A percentile compares a stretch with the other conserved stretches of the same genome.
Evolutionary conservation across 2,329 filamentous ascomycete species (phyloP).

Genomic region (Lasiodiplodia theobromae): DNA sequence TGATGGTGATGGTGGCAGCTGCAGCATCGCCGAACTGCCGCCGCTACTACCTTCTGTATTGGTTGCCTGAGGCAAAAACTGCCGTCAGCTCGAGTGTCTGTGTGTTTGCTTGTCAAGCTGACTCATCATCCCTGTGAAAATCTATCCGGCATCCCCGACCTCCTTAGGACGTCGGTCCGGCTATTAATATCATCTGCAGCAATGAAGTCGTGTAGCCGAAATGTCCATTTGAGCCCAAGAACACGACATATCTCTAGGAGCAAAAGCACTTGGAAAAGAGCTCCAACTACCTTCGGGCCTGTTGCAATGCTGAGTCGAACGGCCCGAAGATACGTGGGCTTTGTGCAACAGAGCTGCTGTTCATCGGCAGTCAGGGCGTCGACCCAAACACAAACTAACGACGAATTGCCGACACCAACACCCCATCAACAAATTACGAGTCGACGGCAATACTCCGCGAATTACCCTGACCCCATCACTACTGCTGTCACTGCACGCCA

Average conservation of each 20-base stretch:
- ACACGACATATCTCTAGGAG: too few relatives aligned
- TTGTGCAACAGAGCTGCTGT: background rate
- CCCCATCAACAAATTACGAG: background rate
- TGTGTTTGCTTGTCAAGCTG: background rate
- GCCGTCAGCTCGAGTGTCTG: background rate
- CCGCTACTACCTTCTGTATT: background rate
- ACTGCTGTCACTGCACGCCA: background rate
- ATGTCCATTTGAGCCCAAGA: too few relatives aligned
- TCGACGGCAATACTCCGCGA: too few relatives aligned
- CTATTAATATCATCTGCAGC: too few relatives aligned
- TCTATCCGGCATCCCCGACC: background rate
- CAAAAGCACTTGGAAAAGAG: too few relatives aligned
- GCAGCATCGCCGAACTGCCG: background rate
- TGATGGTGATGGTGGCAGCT: background rate
- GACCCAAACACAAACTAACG: background rate
- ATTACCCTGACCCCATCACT: too few relatives aligned
- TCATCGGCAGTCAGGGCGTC: background rate
- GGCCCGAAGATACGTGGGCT: background rate
- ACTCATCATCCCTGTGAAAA: conserved; percentile 20
- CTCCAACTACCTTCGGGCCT: too few relatives aligned
- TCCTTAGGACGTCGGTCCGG: too few relatives aligned
- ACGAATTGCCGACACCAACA: background rate
- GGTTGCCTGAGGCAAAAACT: conserved; percentile 19
- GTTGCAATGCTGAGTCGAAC: too few relatives aligned
- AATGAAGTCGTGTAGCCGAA: too few relatives aligned